These are phyloP conservation scores for Stemphylium beticola DNA, from an alignment of 2,329 filamentous ascomycete species.

Conservation along the genomic window DNA sequence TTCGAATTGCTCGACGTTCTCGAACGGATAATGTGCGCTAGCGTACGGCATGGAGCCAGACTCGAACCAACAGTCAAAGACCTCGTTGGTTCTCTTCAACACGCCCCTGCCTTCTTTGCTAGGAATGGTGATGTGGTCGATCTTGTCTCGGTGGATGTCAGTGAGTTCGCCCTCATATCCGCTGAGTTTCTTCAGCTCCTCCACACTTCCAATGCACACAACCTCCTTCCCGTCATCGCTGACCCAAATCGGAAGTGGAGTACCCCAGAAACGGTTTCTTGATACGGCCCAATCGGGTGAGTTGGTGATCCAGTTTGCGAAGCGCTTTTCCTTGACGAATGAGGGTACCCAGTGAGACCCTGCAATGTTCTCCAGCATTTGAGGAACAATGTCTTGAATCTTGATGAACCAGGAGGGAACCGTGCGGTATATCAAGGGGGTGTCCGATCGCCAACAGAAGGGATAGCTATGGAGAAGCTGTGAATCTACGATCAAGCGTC, in stretches of 20 bases:
- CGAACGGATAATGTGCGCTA: conserved; percentile 89
- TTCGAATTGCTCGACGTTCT: conserved; percentile 81
- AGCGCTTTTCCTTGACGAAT: conserved; percentile 89
- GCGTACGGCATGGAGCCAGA: conserved; percentile 96
- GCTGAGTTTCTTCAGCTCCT: conserved; percentile 82
- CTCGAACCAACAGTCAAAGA: conserved; percentile 98
- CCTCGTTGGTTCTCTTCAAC: conserved; percentile 81
- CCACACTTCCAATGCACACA: conserved; percentile 83
- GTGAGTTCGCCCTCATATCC: conserved; percentile 83
- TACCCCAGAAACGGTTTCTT: conserved; percentile 94
- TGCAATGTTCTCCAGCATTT: conserved; percentile 91
- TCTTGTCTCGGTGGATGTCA: conserved; percentile 90
- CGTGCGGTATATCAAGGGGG: conserved; percentile 88
- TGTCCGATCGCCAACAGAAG: conserved; percentile 95
- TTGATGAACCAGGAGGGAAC: conserved; percentile 96
- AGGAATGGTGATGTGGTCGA: conserved; percentile 93
- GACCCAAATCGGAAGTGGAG: conserved; percentile 88
- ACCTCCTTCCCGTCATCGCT: conserved; percentile 88
- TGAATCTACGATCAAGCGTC: conserved; percentile 80
- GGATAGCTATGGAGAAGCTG: conserved; percentile 91
- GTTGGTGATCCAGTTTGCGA: conserved; percentile 88
- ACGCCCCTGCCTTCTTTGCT: conserved; percentile 84
- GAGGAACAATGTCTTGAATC: conserved; percentile 79
- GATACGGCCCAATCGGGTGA: conserved; percentile 96
- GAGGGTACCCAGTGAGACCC: conserved; percentile 89